Evolutionary conservation across 768 basidiomycete genomes (phyloP).

Genomic region (Suillus brevipes): DNA sequence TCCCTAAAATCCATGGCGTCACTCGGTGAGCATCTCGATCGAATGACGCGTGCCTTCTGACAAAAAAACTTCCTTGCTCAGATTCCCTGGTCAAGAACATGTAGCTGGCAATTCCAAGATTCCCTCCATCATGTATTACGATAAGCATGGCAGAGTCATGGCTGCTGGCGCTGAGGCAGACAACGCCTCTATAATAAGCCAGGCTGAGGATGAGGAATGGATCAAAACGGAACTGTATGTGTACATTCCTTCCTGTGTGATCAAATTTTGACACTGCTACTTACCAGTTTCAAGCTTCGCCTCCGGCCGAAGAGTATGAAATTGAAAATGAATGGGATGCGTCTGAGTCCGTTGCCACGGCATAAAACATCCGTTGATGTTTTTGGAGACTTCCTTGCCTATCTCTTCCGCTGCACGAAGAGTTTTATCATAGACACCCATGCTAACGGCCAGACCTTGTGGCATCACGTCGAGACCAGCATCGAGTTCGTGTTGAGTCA

Average conservation of each 20-base stretch:
- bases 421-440: constrained; percentile 82
- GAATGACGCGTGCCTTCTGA: background rate
- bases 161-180: constrained; percentile 81
- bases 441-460: constrained; percentile 67
- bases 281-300: constrained; percentile 72
- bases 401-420: constrained; percentile 72
- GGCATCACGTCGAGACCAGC: constrained; percentile 68
- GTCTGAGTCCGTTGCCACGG: constrained; percentile 65
- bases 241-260: constrained; percentile 3
- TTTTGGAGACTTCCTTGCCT: constrained; percentile 77
- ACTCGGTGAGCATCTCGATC: constrained; percentile 53
- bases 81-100: constrained; percentile 85
- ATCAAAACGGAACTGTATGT: constrained; percentile 73
- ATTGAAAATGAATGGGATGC: constrained; percentile 83
- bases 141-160: constrained; percentile 61
- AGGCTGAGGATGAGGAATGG: constrained; percentile 80
- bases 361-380: constrained; percentile 69
- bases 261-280: constrained; percentile 4
- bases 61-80: constrained; percentile 28
- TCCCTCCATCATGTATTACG: constrained; percentile 76
- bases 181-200: constrained; percentile 50
- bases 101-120: constrained; percentile 85
- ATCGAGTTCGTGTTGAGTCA: constrained; percentile 77
- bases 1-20: constrained; percentile 79
- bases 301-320: constrained; percentile 77